Base-by-base conservation (phyloP, 441 rosid genomes). In the Gossypium davidsonii region DNA sequence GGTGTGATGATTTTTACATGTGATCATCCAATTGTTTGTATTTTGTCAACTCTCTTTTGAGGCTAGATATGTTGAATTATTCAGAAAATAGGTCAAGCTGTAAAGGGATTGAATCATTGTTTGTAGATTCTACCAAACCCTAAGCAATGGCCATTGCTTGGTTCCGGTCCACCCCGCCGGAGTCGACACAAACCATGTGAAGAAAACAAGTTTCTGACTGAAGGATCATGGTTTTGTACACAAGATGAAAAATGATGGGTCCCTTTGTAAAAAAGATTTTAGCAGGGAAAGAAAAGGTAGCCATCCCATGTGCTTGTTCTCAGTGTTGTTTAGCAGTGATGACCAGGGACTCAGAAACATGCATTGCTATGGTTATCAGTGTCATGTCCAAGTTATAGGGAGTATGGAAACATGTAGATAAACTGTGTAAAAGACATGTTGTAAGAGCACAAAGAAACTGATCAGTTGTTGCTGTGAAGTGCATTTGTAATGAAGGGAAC, bases 221-320 rank as follows among this genome's bases (percentile, higher is more conserved):
- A 42, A 8, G 17, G 73, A 49, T 66, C 48, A 48, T 48, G 73
- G 57, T 71, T 67, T 56, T n/a, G 18, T 15, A 23, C 28, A 66
- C 28, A 66, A 66, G 66, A 46, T 51, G 67, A 77, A 26, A 37
- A 21, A 68, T 44, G 53, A 74, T 66, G 78, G 82, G 83, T 25
- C 60, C 80, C 79, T 28, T 28, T 49, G 49, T n/a, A 1, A 68
- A 68, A 51, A 66, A 51, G 62, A 34, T 21, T 53, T 73, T 15
- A 72, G 76, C 65, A 53, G 23, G 28, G 71, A 9, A 26, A 70
- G 65, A 15, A 56, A 65, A 46, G 23, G 67, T 74, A 42, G 79
- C 70, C 71, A 67, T 48, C 57, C 75, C 79, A 77, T 77, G 81
- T 77, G 86, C 79, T 76, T 26, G 8, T 52, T 72, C 26, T 61